Conservation (phyloP, 805 yeast species). For the Hanseniaspora taiwanica region DNA sequence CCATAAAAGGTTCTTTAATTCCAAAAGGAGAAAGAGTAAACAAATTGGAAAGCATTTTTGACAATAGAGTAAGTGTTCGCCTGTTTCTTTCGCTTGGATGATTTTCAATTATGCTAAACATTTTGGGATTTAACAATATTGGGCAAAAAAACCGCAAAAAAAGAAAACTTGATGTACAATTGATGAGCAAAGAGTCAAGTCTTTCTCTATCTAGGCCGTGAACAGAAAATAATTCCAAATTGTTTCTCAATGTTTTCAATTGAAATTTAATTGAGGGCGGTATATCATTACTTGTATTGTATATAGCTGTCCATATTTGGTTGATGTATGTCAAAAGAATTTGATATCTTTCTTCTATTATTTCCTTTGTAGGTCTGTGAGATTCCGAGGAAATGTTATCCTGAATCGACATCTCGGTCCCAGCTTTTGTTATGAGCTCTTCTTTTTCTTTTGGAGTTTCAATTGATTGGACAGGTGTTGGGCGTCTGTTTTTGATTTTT, state of each 20-base stretch:
- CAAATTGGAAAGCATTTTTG: conserved; percentile 66
- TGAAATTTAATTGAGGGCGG: conserved; percentile 56
- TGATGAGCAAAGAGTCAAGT: conserved; percentile 32
- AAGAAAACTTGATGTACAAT: conserved; percentile 72
- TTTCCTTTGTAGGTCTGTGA: background rate
- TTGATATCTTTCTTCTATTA: conserved; percentile 32
- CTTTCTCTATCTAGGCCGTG: conserved; percentile 39
- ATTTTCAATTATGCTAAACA: conserved; percentile 56
- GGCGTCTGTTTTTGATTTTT: conserved; percentile 25
- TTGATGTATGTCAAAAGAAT: conserved; percentile 38
- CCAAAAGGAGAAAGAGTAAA: conserved; percentile 68
- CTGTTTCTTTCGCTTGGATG: conserved; percentile 64
- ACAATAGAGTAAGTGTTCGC: conserved; percentile 66
- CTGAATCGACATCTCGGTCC: background rate
- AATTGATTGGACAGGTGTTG: conserved; percentile 7
- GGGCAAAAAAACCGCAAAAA: conserved; percentile 84
- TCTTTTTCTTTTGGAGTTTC: no score
- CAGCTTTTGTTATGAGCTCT: no score
- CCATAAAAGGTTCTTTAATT: conserved; percentile 73
- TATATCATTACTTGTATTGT: conserved; percentile 55
- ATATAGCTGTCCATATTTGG: conserved; percentile 54
- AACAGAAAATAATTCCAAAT: conserved; percentile 38
- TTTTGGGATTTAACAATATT: conserved; percentile 78
- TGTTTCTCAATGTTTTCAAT: conserved; percentile 46
- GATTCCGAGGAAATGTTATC: conserved; percentile 15